Evolutionary conservation across 2,329 filamentous ascomycete genomes (phyloP), one percentile per base, ranked within the genome.

Genomic region (Blumeria hordei): DNA sequence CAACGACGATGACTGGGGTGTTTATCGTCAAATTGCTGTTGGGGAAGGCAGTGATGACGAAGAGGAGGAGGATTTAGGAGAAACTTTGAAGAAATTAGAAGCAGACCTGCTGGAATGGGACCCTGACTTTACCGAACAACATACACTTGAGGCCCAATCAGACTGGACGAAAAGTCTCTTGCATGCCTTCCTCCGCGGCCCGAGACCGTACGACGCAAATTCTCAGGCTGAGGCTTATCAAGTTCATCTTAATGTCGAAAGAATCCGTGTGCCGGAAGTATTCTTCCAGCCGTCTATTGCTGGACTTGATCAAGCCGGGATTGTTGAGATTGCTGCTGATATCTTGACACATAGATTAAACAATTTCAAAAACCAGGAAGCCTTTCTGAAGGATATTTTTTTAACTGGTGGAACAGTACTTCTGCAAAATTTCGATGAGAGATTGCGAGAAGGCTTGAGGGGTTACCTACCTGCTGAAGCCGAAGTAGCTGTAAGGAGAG

Each of bases 1-100:
- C 53, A 90, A 98, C 67, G 92, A 98, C 64, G 88, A 93, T 56
- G 92, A 98, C 67, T 98, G 92, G 92, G 87, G 87, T 56, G 87
- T 98, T 12, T 98, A 98, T 68, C 82, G 92, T 54, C 86, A 86
- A 43, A 93, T 96, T 56, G 85, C 87, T 1, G 87, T 85, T 0
- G 88, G 87, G 53, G 83, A 84, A 7, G 77, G 77, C 14, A 86
- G 83, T 21, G 88, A 95, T 60, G 85, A 90, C 62, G 88, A 94
- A 53, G 88, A 94, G 65, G 90, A 96, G 65, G 85, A 90, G 67
- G 90, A 96, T 63, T 75, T 94, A 0, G 76, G 78, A 56, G 77
- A 74, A 5, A 77, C 74, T 56, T 76, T 98, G 49, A 85, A 85
- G 64, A 72, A 71, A 1, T 77, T 95, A 11, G 92, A 98, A 69